Conservation (phyloP, 2,329 filamentous ascomycete species). For the Lachnellula suecica region DNA sequence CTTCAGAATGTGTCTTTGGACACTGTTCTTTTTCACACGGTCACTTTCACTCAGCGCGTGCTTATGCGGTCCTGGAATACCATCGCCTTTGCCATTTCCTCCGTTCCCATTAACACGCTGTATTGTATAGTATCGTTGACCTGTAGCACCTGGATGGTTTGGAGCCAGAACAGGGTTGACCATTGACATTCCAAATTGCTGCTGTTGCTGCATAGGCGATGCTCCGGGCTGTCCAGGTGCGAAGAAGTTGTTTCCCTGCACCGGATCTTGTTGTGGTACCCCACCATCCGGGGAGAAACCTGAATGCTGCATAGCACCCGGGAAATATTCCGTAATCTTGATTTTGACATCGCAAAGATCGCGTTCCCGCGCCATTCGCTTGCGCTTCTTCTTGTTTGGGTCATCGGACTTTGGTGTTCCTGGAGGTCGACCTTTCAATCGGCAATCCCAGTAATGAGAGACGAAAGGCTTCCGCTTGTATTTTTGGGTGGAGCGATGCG, state of each 20-base stretch:
- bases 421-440: constrained; percentile 75
- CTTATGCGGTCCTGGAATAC: constrained; percentile 70
- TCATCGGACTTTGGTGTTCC: constrained; percentile 79
- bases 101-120: constrained; percentile 77
- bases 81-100: constrained; percentile 69
- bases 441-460: constrained; percentile 83
- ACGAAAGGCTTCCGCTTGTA: constrained; percentile 83
- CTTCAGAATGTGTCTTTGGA: constrained; percentile 64
- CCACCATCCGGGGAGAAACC: constrained; percentile 32
- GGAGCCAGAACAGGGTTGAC: constrained; percentile 39
- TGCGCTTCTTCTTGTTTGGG: constrained; percentile 79
- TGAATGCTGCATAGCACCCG: constrained; percentile 43
- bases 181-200: constrained; percentile 43
- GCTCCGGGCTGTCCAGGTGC: constrained; percentile 25
- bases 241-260: constrained; percentile 31
- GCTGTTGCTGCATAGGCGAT: constrained; percentile 23
- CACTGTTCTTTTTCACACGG: constrained; percentile 78
- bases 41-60: constrained; percentile 74
- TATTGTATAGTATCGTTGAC: constrained; percentile 68
- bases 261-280: constrained; percentile 18
- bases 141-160: constrained; percentile 46
- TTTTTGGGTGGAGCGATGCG: constrained; percentile 75
- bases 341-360: constrained; percentile 87
- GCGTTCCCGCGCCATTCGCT: constrained; percentile 70
- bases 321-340: constrained; percentile 79